A percentile compares a stretch with the other conserved stretches of the same genome.
phyloP scores from a whole-genome alignment of 2,329 filamentous ascomycete species.

The Xylariaceae sp. region DNA sequence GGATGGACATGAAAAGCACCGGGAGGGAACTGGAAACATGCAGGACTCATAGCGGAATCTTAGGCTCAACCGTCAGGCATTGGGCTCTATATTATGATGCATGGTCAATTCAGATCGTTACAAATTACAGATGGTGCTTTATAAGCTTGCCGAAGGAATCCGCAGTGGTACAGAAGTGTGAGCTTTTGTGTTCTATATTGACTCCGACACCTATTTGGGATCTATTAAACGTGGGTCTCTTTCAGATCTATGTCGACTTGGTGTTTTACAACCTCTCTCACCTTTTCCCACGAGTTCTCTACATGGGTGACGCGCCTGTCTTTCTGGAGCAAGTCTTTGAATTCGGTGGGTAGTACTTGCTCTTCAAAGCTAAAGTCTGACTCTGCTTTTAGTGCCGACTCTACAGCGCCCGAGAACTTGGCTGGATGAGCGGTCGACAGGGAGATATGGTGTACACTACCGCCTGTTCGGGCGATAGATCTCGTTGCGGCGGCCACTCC shows the following conservation, averaged over 20 bases:
- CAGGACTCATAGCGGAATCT: too few species aligned
- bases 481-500: slow-evolving; percentile 75
- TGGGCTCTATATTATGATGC: neutral
- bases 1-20: too few species aligned
- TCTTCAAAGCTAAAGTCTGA: slow-evolving; percentile 71
- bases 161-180: neutral
- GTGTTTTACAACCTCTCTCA: slow-evolving; percentile 71
- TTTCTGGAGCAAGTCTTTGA: slow-evolving; percentile 73
- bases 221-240: neutral
- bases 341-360: slow-evolving; percentile 77
- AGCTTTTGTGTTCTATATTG: neutral
- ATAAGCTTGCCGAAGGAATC: neutral
- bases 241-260: slow-evolving; percentile 66
- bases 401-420: slow-evolving; percentile 87
- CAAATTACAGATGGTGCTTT: neutral
- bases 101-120: neutral
- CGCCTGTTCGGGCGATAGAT: slow-evolving; percentile 56
- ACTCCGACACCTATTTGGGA: neutral
- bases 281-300: slow-evolving; percentile 69
- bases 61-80: too few species aligned
- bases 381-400: slow-evolving; percentile 69
- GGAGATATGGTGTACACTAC: slow-evolving; percentile 68
- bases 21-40: too few species aligned
- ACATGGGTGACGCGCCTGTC: slow-evolving; percentile 71
- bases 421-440: slow-evolving; percentile 93